Percentiles rank a stretch among this genome's conserved stretches.
These are phyloP conservation scores for Aureobasidium zeae DNA, from an alignment of 2,329 filamentous ascomycete genomes.

Conservation along the genomic window DNA sequence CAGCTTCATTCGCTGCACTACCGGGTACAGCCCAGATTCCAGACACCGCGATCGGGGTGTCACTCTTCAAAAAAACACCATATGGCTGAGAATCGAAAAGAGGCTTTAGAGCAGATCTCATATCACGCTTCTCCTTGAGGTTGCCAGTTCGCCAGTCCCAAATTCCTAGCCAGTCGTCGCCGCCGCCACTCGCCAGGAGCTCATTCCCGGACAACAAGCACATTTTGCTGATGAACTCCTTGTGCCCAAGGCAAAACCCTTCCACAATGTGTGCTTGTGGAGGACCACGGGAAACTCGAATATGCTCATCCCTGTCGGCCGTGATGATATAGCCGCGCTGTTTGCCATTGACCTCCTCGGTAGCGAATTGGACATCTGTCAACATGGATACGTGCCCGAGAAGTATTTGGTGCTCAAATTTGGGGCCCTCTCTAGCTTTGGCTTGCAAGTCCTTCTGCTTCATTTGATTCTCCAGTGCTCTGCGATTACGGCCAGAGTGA, in stretches of 20 bases:
- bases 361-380: slow-evolving; percentile 58
- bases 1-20: slow-evolving; percentile 6
- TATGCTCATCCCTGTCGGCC: slow-evolving; percentile 68
- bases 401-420: slow-evolving; percentile 67
- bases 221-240: slow-evolving; percentile 70
- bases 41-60: slow-evolving; percentile 35
- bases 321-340: slow-evolving; percentile 54
- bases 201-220: slow-evolving; percentile 52
- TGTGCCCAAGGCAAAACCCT: slow-evolving; percentile 79
- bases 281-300: slow-evolving; percentile 71
- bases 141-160: slow-evolving; percentile 67
- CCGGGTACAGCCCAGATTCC: slow-evolving; percentile 39
- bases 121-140: slow-evolving; percentile 46
- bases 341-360: slow-evolving; percentile 37
- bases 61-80: slow-evolving; percentile 16
- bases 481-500: slow-evolving; percentile 52
- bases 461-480: slow-evolving; percentile 48
- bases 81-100: not conserved
- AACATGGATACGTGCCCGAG: slow-evolving; percentile 95
- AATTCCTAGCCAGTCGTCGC: slow-evolving; percentile 65
- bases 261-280: slow-evolving; percentile 86
- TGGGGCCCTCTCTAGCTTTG: slow-evolving; percentile 38
- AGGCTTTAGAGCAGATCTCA: slow-evolving; percentile 29
- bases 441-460: slow-evolving; percentile 34
- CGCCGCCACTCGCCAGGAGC: slow-evolving; percentile 76